Evolutionary conservation across 148 eudicot species (phyloP), one percentile per base, ranked within the genome.

Genomic region (Rhododendron mucronatum): DNA sequence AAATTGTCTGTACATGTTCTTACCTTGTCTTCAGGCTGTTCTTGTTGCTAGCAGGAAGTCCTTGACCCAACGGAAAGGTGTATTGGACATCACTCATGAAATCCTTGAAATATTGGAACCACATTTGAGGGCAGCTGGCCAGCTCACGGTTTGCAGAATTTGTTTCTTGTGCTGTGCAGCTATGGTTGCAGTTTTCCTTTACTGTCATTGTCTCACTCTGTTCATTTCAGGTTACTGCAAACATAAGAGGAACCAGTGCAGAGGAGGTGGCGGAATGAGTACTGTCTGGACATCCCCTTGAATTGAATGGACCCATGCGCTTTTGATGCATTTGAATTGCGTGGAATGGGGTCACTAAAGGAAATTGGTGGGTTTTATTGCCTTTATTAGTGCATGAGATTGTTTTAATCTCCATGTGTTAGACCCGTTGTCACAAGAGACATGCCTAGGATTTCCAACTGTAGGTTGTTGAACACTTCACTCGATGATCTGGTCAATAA

Each of bases 191-290:
- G 50, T 81, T 55, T 83, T 71, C 44, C 71, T 77, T 18, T 77
- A 26, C 28, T 78, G 88, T 80, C 89, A 61, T 35, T 69, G 33
- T 79, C 78, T 87, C 82, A 86, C 5, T 28, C 80, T 65, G 63
- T 83, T 53, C 55, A 16, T 55, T 15, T 55, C 21, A 55, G 61
- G 61, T 55, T 55, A 55, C 91, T 83, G 98, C 99, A 85, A 96
- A 95, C 91, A 96, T 95, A 98, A 94, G 99, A 87, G 99, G 98
- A 85, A 92, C 89, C 84, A 94, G 94, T 88, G 94, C 94, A 8
- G 96, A 94, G 91, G 96, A 96, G 87, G 96, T 96, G 74, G 98
- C 99, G 41, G 93, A 94, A 86, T 88, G 95, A 84, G 88, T 96
- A 35, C 91, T 96, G 73, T 67, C 35, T 26, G 33, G 73, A 67